Base-by-base conservation (phyloP, 371 early-diverging fungal species). In the Haplosporangium sp. region DNA sequence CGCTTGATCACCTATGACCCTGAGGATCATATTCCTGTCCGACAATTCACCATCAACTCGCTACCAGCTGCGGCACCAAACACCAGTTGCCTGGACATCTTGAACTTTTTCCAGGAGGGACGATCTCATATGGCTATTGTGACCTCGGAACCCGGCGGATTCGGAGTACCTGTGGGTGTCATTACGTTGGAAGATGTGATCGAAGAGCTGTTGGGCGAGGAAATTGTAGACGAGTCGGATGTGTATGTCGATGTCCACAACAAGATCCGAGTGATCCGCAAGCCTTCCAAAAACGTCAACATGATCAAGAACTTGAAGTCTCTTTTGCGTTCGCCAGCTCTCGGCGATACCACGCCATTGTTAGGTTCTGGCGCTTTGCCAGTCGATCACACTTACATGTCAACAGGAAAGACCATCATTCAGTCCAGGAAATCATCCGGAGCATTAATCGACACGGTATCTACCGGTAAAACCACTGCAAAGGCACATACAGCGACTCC, bases 101-200 rank as follows among this genome's bases (percentile, higher is more conserved):
- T 98, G 45, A 96, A 96, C 72, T 90, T 93, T 57, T 98, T 98
- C 82, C 95, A 98, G 81, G 94, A 94, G 59, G 93, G 95, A n/a
- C 86, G 91, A 77, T 90, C 95, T 60, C 92, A 91, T 69, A 89
- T 90, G 87, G 90, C 93, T 0, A 80, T 92, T n/a, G 92, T 94
- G 12, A 89, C 91, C 0, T 85, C 86, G 14, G 84, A 89, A 58
- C 82, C 86, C 48, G 84, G 83, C 21, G 77, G 83, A 57, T 69
- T 76, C 55, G 74, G 80, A 37, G 83, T 82, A 38, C 84, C 91
- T 5, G 76, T 98, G n/a, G 99, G 99, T 9, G 94, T 98, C 10
- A 93, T 98, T 52, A 98, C 99, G 0, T 82, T 98, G 40, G 99
- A 98, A 74, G 99, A 98, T 80, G 95, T 98, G 12, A 95, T 98